phyloP scores from a whole-genome alignment of 306 rosid genomes.

The Echinosophora koreensis region DNA sequence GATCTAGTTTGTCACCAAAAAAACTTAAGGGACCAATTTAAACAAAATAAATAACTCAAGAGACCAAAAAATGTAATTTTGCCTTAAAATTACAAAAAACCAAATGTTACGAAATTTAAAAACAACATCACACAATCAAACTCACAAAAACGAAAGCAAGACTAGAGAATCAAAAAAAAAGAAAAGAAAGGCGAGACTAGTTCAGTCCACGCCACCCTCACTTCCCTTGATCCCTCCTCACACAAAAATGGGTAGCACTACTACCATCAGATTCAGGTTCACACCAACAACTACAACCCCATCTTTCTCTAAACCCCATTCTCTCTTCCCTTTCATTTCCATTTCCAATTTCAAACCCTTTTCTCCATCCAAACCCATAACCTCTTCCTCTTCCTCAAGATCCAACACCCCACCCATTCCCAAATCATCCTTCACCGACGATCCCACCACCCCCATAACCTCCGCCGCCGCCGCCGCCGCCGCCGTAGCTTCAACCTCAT shows the following conservation, averaged over 20 bases:
- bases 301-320: slow-evolving; percentile 5
- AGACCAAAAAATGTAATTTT: no score
- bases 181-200: no score
- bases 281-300: not conserved
- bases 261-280: not conserved
- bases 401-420: slow-evolving; percentile 19
- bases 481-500: not conserved
- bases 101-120: no score
- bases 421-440: slow-evolving; percentile 56
- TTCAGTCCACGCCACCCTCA: not conserved
- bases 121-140: no score
- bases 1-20: no score
- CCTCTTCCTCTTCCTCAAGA: slow-evolving; percentile 21
- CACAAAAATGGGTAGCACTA: slow-evolving; percentile 39
- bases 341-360: slow-evolving; percentile 16
- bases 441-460: not conserved
- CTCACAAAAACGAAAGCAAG: no score
- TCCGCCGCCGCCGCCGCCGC: not conserved
- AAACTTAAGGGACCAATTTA: no score
- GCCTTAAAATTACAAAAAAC: no score
- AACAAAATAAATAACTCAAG: no score
- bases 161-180: no score
- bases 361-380: slow-evolving; percentile 36
- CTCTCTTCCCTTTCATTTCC: not conserved
- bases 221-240: not conserved